A percentile compares a stretch with the other conserved stretches of the same genome.
Evolutionary conservation across 2,329 filamentous ascomycete genomes (phyloP).

Genomic region (Pseudogymnoascus verrucosus): DNA sequence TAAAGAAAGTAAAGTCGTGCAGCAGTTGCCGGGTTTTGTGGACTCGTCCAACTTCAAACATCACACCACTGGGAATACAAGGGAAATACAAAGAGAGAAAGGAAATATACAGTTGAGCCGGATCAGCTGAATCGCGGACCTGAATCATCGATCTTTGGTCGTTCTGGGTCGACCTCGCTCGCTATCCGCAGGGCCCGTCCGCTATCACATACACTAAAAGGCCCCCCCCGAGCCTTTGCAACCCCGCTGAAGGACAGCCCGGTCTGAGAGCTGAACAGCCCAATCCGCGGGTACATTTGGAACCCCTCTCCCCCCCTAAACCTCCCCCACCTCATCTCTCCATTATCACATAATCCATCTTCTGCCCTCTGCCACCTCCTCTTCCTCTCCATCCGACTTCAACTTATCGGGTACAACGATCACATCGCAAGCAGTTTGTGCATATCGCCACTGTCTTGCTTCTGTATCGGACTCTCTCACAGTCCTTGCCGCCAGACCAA

Average conservation of each 20-base stretch:
- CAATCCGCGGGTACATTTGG: slow-evolving; percentile 15
- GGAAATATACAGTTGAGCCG: neutral
- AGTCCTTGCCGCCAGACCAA: neutral
- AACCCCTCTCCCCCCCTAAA: slow-evolving; percentile 26
- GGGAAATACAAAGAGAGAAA: neutral
- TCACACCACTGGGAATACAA: neutral
- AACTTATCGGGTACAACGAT: neutral
- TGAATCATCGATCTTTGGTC: neutral
- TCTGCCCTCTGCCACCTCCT: neutral
- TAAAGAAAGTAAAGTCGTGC: neutral
- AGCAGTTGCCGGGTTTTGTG: neutral
- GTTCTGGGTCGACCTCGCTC: neutral
- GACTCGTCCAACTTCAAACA: neutral
- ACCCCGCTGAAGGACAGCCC: neutral
- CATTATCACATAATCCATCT: neutral
- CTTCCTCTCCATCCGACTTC: neutral
- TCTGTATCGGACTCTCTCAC: neutral
- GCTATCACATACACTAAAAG: neutral
- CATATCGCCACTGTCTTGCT: neutral
- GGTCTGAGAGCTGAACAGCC: neutral
- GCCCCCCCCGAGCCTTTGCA: neutral
- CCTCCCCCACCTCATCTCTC: slow-evolving; percentile 20
- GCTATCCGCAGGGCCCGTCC: neutral
- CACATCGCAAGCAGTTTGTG: neutral
- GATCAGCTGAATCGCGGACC: neutral